These are phyloP conservation scores for Fusarium domesticum DNA, from an alignment of 2,329 filamentous ascomycete genomes.

Conservation along the genomic window DNA sequence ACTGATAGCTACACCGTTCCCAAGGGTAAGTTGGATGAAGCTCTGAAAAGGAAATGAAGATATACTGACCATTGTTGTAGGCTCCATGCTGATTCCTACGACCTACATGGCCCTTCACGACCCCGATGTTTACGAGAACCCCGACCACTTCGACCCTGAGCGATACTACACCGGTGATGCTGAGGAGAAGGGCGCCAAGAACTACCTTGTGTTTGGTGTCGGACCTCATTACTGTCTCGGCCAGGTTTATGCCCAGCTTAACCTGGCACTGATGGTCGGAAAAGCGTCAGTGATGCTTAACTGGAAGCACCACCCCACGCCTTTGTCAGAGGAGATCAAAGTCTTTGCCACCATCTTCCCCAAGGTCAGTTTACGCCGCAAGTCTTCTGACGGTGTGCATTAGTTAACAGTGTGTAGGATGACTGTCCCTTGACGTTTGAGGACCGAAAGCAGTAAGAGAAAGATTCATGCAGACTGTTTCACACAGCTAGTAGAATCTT, in stretches of 20 bases:
- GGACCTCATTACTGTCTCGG: slow-evolving; percentile 96
- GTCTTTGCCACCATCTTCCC: slow-evolving; percentile 99
- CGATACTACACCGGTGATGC: slow-evolving; percentile 88
- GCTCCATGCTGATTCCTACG: slow-evolving; percentile 91
- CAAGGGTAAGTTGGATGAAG: slow-evolving; percentile 57
- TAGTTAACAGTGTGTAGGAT: slow-evolving; percentile 54
- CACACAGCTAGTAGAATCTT: too few species aligned
- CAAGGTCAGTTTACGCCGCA: slow-evolving; percentile 58
- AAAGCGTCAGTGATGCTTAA: slow-evolving; percentile 84
- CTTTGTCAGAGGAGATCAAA: slow-evolving; percentile 87
- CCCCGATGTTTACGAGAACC: slow-evolving; percentile 85
- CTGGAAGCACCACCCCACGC: slow-evolving; percentile 86
- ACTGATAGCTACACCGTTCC: slow-evolving; percentile 84
- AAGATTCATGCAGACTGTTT: too few species aligned
- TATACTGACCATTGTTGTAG: slow-evolving; percentile 33
- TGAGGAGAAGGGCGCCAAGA: slow-evolving; percentile 82
- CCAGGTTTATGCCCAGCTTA: slow-evolving; percentile 85
- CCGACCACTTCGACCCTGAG: slow-evolving; percentile 85
- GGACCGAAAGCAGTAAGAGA: slow-evolving; percentile 46
- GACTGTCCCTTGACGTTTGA: slow-evolving; percentile 77
- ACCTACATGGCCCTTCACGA: slow-evolving; percentile 90
- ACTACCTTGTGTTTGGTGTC: slow-evolving; percentile 93
- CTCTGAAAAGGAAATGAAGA: slow-evolving; percentile 16
- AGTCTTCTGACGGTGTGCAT: neutral
- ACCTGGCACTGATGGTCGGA: slow-evolving; percentile 84